Evolutionary conservation across 805 yeast genomes (phyloP), one percentile per base, ranked within the genome.

Genomic region (Candida maesae): DNA sequence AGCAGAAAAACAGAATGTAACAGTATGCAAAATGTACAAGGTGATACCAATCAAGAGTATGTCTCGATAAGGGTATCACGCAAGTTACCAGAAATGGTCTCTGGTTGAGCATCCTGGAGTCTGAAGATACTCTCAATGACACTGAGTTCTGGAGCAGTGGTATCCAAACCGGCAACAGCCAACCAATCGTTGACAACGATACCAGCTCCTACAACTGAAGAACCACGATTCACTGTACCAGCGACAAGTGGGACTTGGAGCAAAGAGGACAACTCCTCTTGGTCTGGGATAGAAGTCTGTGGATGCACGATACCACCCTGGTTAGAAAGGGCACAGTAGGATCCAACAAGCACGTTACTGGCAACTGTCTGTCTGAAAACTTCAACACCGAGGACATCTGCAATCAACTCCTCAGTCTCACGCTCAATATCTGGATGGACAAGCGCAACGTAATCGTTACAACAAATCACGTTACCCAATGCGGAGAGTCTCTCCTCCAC

Each of bases 381-480:
- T 69, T 93, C 99, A 39, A 93, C 99, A 46, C 99, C 99, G 44
- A 93, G 75, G 13, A 90, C 96, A 66, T 93, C 99, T 34, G 98
- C 95, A 61, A 93, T 93, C 55, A 93, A 72, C 71, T 93, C 99
- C 70, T 93, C 99, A 39, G 99, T 93, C 68, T 93, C 99, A 64
- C 99, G 83, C 73, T 93, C 99, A 52, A 93, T 88, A 70, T 93
- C 99, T 38, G 99, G 99, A 67, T 93, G 99, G 40, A 93, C 99
- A 51, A 93, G 76, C 4, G 99, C 99, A 56, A 95, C 99, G 63
- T 93, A 93, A 66, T 93, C 99, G 67, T 93, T 93, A 70, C 98
- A 91, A 68, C 98, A 91, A 59, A 93, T 89, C 49, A 93, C 99
- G 57, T 93, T 93, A 57, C 99, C 99, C 52, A 93, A 71, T 12